Conservation (phyloP, 192 early-diverging fungal genomes). For the Coemansia javaensis region DNA sequence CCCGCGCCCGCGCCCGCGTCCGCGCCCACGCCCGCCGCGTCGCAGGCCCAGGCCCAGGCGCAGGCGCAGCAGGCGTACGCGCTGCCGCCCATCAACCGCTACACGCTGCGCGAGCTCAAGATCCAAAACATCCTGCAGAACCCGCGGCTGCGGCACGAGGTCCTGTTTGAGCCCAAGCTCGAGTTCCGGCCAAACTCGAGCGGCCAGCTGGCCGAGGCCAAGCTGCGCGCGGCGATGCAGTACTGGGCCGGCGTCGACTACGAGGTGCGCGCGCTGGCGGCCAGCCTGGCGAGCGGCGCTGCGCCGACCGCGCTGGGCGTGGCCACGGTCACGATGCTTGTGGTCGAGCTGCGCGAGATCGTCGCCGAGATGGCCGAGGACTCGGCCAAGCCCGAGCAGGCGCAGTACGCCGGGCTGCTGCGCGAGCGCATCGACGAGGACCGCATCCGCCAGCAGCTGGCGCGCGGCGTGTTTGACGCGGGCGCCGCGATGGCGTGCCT, state of each 20-base stretch:
- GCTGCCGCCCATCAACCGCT: slow-evolving; percentile 75
- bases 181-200: slow-evolving; percentile 84
- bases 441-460: slow-evolving; percentile 58
- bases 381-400: slow-evolving; percentile 27
- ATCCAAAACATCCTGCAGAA: slow-evolving; percentile 79
- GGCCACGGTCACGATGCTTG: slow-evolving; percentile 55
- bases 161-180: slow-evolving; percentile 83
- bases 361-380: slow-evolving; percentile 54
- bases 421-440: slow-evolving; percentile 55
- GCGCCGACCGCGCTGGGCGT: slow-evolving; percentile 3
- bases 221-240: slow-evolving; percentile 55
- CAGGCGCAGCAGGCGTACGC: slow-evolving; percentile 1
- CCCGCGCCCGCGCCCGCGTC: no score
- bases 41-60: neutral
- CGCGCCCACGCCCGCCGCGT: no score
- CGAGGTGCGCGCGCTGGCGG: slow-evolving; percentile 36
- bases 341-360: slow-evolving; percentile 74
- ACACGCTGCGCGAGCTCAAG: slow-evolving; percentile 80
- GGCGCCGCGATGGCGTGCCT: slow-evolving; percentile 57
- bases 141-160: slow-evolving; percentile 81
- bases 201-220: slow-evolving; percentile 61
- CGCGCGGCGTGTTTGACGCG: slow-evolving; percentile 63
- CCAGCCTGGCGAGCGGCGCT: no score
- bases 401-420: slow-evolving; percentile 35
- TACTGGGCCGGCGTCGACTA: slow-evolving; percentile 72